Evolutionary conservation across 1,139 yeast genomes (phyloP).

Genomic region (Taphrina confusa): DNA sequence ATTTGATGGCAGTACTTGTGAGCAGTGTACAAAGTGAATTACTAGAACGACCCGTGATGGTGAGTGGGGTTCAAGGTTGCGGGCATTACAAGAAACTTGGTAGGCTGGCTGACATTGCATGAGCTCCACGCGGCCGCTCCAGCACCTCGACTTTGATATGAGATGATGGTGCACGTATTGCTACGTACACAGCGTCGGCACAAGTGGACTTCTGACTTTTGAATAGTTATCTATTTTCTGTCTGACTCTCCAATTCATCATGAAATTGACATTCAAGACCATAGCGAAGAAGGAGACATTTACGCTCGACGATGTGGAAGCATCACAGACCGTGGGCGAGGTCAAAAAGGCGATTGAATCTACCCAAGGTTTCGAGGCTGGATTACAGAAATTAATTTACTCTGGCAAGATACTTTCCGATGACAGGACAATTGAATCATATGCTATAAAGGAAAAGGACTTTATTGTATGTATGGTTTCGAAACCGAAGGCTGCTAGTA

Average conservation of each 20-base stretch:
- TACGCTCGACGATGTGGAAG: slow-evolving; percentile 68
- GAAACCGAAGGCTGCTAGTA: slow-evolving; percentile 37
- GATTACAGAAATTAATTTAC: slow-evolving; percentile 83
- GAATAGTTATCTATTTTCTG: background rate
- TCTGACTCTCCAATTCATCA: slow-evolving; percentile 43
- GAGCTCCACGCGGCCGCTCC: slow-evolving; percentile 15
- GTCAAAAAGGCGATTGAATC: slow-evolving; percentile 74
- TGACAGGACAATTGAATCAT: slow-evolving; percentile 68
- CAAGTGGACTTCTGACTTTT: background rate
- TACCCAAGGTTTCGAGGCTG: slow-evolving; percentile 66
- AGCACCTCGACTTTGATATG: too few species aligned
- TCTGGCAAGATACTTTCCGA: slow-evolving; percentile 90
- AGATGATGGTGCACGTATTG: too few species aligned
- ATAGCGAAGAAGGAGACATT: slow-evolving; percentile 82
- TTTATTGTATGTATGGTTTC: slow-evolving; percentile 85
- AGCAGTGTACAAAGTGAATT: too few species aligned
- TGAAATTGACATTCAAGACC: slow-evolving; percentile 86
- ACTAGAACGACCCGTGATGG: too few species aligned
- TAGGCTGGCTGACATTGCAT: too few species aligned
- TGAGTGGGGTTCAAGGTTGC: too few species aligned
- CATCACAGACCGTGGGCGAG: slow-evolving; percentile 64
- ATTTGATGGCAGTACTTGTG: too few species aligned
- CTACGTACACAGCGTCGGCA: too few species aligned
- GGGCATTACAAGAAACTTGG: too few species aligned
- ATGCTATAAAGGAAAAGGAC: slow-evolving; percentile 83